A percentile compares a stretch with the other conserved stretches of the same genome.
Conservation (phyloP, 805 yeast genomes). For the Candida verbasci region DNA sequence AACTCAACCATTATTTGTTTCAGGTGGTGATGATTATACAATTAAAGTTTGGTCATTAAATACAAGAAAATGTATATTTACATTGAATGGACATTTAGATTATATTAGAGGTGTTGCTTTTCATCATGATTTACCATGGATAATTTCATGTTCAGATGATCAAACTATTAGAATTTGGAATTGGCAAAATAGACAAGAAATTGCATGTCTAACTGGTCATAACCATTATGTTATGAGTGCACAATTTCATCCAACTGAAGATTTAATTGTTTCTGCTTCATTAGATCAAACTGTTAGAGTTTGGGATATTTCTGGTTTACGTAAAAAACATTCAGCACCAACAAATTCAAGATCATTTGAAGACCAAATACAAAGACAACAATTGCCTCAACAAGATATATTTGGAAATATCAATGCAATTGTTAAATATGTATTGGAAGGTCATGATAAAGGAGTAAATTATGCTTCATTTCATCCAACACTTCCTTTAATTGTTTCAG, state of each 20-base stretch:
- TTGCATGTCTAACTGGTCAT: slow-evolving; percentile 96
- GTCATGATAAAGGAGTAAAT: slow-evolving; percentile 97
- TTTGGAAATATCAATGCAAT: slow-evolving; percentile 93
- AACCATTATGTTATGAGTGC: slow-evolving; percentile 98
- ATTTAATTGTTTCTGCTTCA: slow-evolving; percentile 90
- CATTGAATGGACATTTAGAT: slow-evolving; percentile 90
- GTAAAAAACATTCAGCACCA: slow-evolving; percentile 90
- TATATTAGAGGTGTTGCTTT: slow-evolving; percentile 91
- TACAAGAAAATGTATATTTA: slow-evolving; percentile 86
- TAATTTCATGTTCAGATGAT: slow-evolving; percentile 92
- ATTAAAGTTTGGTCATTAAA: slow-evolving; percentile 95
- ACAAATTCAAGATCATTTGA: slow-evolving; percentile 46
- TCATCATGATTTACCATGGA: slow-evolving; percentile 97
- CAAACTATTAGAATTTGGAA: slow-evolving; percentile 99
- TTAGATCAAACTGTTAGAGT: slow-evolving; percentile 98
- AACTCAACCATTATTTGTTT: slow-evolving; percentile 93
- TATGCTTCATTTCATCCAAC: slow-evolving; percentile 99
- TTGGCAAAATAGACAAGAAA: slow-evolving; percentile 98
- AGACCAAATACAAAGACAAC: slow-evolving; percentile 54
- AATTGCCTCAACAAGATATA: slow-evolving; percentile 81
- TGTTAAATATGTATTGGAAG: slow-evolving; percentile 93
- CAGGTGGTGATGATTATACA: slow-evolving; percentile 96
- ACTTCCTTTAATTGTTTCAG: slow-evolving; percentile 88
- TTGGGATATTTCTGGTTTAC: slow-evolving; percentile 95
- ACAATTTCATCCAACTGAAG: slow-evolving; percentile 94